Evolutionary conservation across 2,329 filamentous ascomycete genomes (phyloP).

Genomic region (Byssochlamys sp.): DNA sequence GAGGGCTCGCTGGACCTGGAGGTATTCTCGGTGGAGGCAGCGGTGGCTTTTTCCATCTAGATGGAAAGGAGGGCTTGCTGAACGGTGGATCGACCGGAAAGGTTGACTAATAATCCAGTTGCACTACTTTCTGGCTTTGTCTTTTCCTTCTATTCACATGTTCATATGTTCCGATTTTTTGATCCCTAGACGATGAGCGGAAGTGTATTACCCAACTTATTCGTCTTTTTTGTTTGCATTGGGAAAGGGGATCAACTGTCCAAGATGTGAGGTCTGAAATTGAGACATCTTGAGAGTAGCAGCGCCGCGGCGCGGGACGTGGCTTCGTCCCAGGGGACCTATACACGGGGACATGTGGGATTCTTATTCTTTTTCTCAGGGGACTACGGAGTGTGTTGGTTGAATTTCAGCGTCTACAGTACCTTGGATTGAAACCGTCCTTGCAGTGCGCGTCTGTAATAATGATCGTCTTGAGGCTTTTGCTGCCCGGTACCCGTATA

Average conservation of each 20-base stretch:
- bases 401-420: not conserved
- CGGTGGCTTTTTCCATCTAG: conserved; percentile 39
- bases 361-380: not conserved
- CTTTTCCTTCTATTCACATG: not conserved
- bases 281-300: not conserved
- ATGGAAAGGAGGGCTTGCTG: conserved; percentile 40
- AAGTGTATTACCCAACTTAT: conserved; percentile 1
- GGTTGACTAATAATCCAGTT: conserved; percentile 31
- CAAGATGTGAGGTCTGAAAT: not conserved
- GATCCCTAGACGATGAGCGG: not conserved
- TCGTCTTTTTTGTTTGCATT: not conserved
- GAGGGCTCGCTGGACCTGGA: conserved; percentile 17
- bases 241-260: not conserved
- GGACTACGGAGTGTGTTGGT: not conserved
- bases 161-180: conserved; percentile 2
- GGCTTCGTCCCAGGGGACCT: not conserved
- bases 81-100: conserved; percentile 36
- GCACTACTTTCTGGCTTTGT: conserved; percentile 1
- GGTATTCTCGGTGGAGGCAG: conserved; percentile 29
- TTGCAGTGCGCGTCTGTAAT: not conserved
- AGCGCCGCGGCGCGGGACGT: not conserved
- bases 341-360: not conserved
- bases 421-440: not conserved
- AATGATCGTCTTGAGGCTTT: not conserved
- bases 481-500: not conserved